These are phyloP conservation scores for Cryptosporidium canis DNA, from an alignment of 169 alveolate genomes.

Conservation along the genomic window DNA sequence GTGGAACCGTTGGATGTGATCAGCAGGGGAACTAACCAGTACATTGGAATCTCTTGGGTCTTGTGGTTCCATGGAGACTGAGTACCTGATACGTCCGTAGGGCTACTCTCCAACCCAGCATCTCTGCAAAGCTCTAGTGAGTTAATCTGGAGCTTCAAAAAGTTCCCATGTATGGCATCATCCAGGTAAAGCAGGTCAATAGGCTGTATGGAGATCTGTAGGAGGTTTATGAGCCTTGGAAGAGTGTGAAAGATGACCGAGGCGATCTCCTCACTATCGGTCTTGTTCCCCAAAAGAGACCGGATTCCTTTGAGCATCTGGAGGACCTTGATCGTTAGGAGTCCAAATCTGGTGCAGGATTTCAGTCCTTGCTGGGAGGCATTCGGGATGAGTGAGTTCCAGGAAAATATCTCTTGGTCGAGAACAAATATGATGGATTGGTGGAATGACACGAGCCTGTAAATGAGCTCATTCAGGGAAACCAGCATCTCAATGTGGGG, in stretches of 20 bases:
- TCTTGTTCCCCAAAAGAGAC: neutral
- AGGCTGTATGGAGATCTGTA: conserved; percentile 12
- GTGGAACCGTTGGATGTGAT: neutral
- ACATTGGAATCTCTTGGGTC: conserved; percentile 29
- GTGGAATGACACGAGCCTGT: conserved; percentile 36
- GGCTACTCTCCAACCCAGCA: neutral
- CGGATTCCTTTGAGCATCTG: conserved; percentile 31
- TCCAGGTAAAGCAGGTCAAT: conserved; percentile 21
- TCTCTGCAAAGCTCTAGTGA: neutral
- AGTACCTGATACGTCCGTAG: neutral
- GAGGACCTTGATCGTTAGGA: conserved; percentile 27
- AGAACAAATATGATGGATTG: conserved; percentile 39
- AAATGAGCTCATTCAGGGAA: conserved; percentile 39
- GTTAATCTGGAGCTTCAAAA: neutral
- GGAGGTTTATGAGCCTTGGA: conserved; percentile 26
- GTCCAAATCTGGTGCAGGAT: conserved; percentile 17
- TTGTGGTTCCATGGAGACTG: conserved; percentile 9
- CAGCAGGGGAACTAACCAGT: conserved; percentile 61
- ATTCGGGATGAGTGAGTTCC: conserved; percentile 37
- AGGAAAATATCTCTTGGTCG: conserved; percentile 21
- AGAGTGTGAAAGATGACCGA: conserved; percentile 17
- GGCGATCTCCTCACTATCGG: neutral
- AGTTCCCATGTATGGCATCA: neutral
- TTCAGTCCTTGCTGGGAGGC: neutral
- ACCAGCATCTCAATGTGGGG: conserved; percentile 20